These are phyloP conservation scores for Paramecium bursaria DNA, from an alignment of 73 alveolate species.

Conservation along the genomic window DNA sequence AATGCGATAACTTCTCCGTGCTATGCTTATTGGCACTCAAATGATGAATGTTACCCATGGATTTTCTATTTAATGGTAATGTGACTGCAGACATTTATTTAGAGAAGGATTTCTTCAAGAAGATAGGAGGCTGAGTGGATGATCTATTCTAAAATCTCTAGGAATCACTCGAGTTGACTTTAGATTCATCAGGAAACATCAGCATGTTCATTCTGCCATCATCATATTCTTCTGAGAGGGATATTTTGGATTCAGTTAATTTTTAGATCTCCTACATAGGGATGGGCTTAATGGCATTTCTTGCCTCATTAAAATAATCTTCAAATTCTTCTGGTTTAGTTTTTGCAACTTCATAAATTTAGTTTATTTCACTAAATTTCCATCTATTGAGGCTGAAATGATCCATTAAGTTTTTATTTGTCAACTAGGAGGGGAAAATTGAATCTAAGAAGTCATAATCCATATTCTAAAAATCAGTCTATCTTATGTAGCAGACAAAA, in stretches of 20 bases:
- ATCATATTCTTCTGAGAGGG: constrained; percentile 26
- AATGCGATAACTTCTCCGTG: not conserved
- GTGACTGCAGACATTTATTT: constrained; percentile 4
- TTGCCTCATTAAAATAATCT: constrained; percentile 25
- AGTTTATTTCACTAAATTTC: constrained; percentile 48
- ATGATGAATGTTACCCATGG: too few species aligned
- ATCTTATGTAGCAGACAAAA: not conserved
- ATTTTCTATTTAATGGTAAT: not conserved
- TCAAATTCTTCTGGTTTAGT: constrained; percentile 58
- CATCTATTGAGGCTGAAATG: constrained; percentile 35
- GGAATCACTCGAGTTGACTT: not conserved
- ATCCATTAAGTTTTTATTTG: constrained; percentile 5
- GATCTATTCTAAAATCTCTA: constrained; percentile 21
- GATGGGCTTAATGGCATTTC: constrained; percentile 25
- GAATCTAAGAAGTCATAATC: constrained; percentile 24
- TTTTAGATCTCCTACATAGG: constrained; percentile 9
- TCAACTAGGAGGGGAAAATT: constrained; percentile 27
- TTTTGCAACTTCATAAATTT: constrained; percentile 10
- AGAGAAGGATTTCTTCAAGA: constrained; percentile 11
- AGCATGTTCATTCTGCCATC: not conserved
- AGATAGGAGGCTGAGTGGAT: constrained; percentile 32
- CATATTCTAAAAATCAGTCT: constrained; percentile 47
- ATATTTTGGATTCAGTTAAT: constrained; percentile 48
- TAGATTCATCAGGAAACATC: not conserved
- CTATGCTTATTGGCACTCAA: not conserved